phyloP scores from a whole-genome alignment of 2,329 filamentous ascomycete species.

The Fusarium abutilonis region DNA sequence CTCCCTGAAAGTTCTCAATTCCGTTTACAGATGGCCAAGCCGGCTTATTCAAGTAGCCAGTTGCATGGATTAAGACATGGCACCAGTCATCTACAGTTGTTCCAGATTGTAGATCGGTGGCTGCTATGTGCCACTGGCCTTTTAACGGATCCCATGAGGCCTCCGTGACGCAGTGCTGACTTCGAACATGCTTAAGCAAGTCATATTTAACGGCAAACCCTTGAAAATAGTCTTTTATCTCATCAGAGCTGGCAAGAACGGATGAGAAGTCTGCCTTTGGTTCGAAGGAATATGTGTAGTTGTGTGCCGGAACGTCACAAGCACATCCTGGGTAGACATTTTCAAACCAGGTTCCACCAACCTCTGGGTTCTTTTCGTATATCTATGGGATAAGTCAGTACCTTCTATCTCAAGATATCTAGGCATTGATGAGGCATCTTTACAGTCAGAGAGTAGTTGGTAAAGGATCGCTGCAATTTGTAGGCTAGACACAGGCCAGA shows the following conservation, averaged over 20 bases:
- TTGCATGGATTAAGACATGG: constrained; percentile 12
- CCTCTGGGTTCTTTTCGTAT: constrained; percentile 15
- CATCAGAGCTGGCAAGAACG: neutral
- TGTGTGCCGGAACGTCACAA: constrained; percentile 11
- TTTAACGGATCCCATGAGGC: constrained; percentile 2
- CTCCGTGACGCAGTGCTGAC: neutral
- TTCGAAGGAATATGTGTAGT: constrained; percentile 21
- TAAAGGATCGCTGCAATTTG: constrained; percentile 11
- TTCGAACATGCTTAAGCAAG: neutral
- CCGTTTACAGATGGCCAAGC: constrained; percentile 7
- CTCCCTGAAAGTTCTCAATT: constrained; percentile 5
- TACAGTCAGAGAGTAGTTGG: constrained; percentile 12
- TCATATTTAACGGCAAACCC: constrained; percentile 9
- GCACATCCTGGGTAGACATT: constrained; percentile 12
- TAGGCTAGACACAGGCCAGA: constrained; percentile 25
- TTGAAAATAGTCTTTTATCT: constrained; percentile 11
- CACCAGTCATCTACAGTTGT: constrained; percentile 7
- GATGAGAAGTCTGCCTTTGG: constrained; percentile 13
- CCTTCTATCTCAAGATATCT: too few species aligned
- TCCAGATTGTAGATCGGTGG: neutral
- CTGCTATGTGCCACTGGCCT: constrained; percentile 7
- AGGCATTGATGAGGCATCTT: too few species aligned
- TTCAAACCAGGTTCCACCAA: constrained; percentile 18
- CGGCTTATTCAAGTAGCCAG: constrained; percentile 20
- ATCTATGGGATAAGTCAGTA: neutral